A percentile compares a stretch with the other conserved stretches of the same genome.
Conservation (phyloP, 164 flowering plant genomes). For the Hamamelis virginiana region DNA sequence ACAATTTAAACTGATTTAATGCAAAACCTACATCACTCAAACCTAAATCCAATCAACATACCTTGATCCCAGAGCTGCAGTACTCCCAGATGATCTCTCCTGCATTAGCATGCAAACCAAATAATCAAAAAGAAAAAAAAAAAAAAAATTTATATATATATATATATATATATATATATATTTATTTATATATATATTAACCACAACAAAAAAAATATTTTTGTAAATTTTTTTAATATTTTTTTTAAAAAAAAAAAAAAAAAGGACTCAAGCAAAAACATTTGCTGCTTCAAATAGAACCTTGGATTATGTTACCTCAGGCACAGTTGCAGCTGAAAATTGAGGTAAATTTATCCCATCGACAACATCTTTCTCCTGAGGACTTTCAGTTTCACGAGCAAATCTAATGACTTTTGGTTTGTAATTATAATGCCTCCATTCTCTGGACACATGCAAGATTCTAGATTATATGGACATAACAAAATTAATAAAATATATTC, state of each 20-base stretch:
- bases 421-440: conserved; percentile 71
- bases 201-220: neutral
- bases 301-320: conserved; percentile 42
- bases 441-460: conserved; percentile 32
- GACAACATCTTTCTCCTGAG: conserved; percentile 29
- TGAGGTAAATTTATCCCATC: conserved; percentile 54
- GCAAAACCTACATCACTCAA: neutral
- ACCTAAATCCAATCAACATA: conserved; percentile 16
- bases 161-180: too few relatives aligned
- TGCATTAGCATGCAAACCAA: conserved; percentile 24
- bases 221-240: too few relatives aligned
- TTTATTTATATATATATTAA: neutral
- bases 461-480: neutral
- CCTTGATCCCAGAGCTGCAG: conserved; percentile 30
- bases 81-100: conserved; percentile 23
- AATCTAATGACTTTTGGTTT: conserved; percentile 54
- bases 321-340: conserved; percentile 74
- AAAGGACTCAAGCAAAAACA: neutral
- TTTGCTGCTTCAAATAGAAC: neutral
- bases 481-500: neutral
- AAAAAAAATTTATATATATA: too few relatives aligned
- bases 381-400: conserved; percentile 32
- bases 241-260: neutral
- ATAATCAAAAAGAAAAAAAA: neutral
- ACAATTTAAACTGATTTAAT: neutral